phyloP scores from a whole-genome alignment of 306 rosid species.

The Fagus crenata region DNA sequence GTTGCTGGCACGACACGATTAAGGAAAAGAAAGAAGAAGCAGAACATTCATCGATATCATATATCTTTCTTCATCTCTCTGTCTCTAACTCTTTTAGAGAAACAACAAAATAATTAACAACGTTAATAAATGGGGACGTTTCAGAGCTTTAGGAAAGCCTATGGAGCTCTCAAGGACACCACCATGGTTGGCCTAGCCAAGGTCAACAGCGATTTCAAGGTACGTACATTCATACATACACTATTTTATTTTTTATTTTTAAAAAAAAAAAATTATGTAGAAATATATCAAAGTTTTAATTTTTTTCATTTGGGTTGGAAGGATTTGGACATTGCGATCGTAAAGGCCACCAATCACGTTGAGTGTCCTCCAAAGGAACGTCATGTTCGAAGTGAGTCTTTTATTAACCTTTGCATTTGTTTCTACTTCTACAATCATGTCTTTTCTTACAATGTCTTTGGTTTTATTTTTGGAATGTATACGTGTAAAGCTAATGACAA shows the following conservation, averaged over 20 bases:
- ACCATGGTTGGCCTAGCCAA: conserved; percentile 97
- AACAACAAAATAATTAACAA: not conserved
- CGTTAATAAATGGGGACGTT: conserved; percentile 65
- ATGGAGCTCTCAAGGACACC: conserved; percentile 93
- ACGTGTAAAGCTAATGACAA: not conserved
- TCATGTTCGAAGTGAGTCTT: conserved; percentile 76
- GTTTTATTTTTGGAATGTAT: not conserved
- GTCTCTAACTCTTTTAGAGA: conserved; percentile 12
- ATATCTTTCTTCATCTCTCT: not conserved
- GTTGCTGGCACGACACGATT: conserved; percentile 43
- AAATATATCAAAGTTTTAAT: not conserved
- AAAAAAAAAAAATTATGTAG: too few relatives aligned
- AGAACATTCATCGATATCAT: conserved; percentile 28
- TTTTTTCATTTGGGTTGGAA: conserved; percentile 23
- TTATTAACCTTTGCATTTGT: not conserved
- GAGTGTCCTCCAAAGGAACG: conserved; percentile 95
- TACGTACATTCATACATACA: not conserved
- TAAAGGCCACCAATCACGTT: conserved; percentile 87
- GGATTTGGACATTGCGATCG: conserved; percentile 95
- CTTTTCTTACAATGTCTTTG: too few relatives aligned
- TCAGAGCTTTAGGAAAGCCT: conserved; percentile 74
- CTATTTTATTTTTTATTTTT: not conserved
- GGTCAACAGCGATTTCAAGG: conserved; percentile 94
- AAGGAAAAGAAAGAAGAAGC: conserved; percentile 19
- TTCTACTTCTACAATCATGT: too few relatives aligned